Evolutionary conservation across 2,329 filamentous ascomycete genomes (phyloP), one percentile per base, ranked within the genome.

Genomic region (Microascus cirrosus): DNA sequence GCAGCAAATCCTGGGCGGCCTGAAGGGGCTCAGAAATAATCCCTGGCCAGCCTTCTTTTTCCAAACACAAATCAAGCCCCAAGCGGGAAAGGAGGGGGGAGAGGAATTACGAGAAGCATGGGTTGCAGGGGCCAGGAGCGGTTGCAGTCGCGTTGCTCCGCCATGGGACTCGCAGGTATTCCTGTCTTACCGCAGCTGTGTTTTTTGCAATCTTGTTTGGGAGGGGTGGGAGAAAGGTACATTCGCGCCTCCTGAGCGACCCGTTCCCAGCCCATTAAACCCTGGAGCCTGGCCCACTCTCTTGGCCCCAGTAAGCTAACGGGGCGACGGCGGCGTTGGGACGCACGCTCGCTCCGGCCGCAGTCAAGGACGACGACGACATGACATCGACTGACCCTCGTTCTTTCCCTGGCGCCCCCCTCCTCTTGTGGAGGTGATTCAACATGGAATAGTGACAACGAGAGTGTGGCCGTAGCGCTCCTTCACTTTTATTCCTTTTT

Each of bases 381-480:
- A 56, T 52, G 42, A 51, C 55, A 56, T 52, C 42, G 55, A 56
- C 55, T 36, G 55, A 51, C 55, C 45, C 15, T 45, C 39, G 15
- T 18, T 45, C 39, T 2, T 45, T 32, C 28, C 28, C 35, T 12
- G 53, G 15, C 32, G 35, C 25, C 36, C 54, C 54, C 54, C 35
- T 55, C 36, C 22, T 48, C 20, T 36, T 25, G 39, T 45, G 39
- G 15, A n/a, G 39, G 39, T 45, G 15, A 45, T 45, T 45, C 39
- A 45, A 45, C 15, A 45, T 45, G 39, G 39, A 45, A 45, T 45
- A 45, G 39, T 45, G 39, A 45, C 15, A 32, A 15, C n/a, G 39
- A 15, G 39, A 15, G 39, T n/a, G 39, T 45, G 39, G 39, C 15
- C 39, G 39, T n/a, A 45, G 39, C 39, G 39, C 39, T 45, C 39